These are phyloP conservation scores for Prinsepia uniflora DNA, from an alignment of 306 rosid genomes.

Conservation along the genomic window DNA sequence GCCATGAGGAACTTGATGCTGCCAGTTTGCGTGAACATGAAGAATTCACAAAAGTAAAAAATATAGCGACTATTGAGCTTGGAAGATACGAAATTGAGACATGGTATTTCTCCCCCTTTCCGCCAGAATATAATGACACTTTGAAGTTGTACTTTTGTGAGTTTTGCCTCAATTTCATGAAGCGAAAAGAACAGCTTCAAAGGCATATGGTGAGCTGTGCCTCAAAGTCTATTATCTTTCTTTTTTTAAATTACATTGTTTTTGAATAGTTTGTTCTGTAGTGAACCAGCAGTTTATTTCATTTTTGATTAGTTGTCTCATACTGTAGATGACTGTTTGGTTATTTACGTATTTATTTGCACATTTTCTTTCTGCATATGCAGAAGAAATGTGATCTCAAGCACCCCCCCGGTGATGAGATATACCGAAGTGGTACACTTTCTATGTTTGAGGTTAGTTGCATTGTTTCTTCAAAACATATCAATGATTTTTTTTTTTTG, in stretches of 20 bases:
- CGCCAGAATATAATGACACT: conserved; percentile 94
- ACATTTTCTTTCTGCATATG: conserved; percentile 25
- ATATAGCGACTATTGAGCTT: conserved; percentile 95
- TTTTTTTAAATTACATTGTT: conserved; percentile 18
- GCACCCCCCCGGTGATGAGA: conserved; percentile 99
- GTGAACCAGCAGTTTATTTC: not conserved
- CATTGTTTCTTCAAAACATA: not conserved
- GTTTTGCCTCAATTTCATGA: conserved; percentile 99
- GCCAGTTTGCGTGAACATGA: conserved; percentile 99
- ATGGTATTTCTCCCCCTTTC: conserved; percentile 99
- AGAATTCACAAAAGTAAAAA: conserved; percentile 96
- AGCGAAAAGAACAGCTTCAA: conserved; percentile 98
- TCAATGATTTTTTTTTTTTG: conserved; percentile 7
- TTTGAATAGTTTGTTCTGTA: conserved; percentile 8
- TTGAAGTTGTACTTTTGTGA: conserved; percentile 87
- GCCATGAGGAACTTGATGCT: conserved; percentile 99
- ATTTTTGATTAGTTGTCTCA: conserved; percentile 1
- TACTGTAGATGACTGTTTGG: not conserved
- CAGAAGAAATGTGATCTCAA: conserved; percentile 98
- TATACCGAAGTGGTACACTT: conserved; percentile 91
- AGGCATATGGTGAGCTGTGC: conserved; percentile 95
- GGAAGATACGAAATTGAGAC: conserved; percentile 99
- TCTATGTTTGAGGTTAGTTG: conserved; percentile 95
- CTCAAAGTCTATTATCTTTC: conserved; percentile 18
- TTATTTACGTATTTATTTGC: not conserved